Percentiles rank a stretch among this genome's conserved stretches.
Conservation (phyloP, 2,329 filamentous ascomycete genomes). For the Lachnellula willkommii region DNA sequence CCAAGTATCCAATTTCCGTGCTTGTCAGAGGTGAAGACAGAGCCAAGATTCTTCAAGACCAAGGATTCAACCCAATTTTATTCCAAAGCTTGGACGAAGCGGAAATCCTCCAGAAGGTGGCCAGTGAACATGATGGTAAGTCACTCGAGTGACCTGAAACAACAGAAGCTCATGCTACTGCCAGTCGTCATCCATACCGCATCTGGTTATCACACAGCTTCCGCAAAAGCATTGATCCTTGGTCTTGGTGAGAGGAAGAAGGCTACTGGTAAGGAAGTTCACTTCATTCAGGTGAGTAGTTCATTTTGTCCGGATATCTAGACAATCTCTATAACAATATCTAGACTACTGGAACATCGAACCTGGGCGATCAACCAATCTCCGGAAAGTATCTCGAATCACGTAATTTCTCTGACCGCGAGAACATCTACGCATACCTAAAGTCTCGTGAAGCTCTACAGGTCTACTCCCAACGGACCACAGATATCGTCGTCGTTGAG, state of each 20-base stretch:
- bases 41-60: slow-evolving; percentile 5
- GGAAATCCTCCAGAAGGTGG: slow-evolving; percentile 12
- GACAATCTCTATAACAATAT: background rate
- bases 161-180: background rate
- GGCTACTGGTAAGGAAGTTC: slow-evolving; percentile 33
- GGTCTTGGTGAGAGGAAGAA: slow-evolving; percentile 38
- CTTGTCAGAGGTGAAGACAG: slow-evolving; percentile 19
- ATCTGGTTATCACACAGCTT: slow-evolving; percentile 33
- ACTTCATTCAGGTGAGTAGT: slow-evolving; percentile 35
- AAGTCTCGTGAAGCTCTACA: slow-evolving; percentile 33
- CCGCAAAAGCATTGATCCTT: slow-evolving; percentile 37
- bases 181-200: slow-evolving; percentile 38
- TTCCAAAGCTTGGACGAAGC: slow-evolving; percentile 18
- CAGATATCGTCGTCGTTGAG: slow-evolving; percentile 40
- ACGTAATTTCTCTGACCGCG: slow-evolving; percentile 38
- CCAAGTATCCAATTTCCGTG: slow-evolving; percentile 11
- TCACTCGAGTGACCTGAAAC: background rate
- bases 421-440: slow-evolving; percentile 40
- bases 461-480: slow-evolving; percentile 40
- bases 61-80: slow-evolving; percentile 15
- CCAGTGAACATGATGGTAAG: slow-evolving; percentile 21
- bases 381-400: slow-evolving; percentile 27
- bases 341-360: slow-evolving; percentile 40
- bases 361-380: slow-evolving; percentile 38
- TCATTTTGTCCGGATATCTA: background rate